Base-by-base conservation (phyloP, 345 rosid genomes). In the Kandelia obovata region DNA sequence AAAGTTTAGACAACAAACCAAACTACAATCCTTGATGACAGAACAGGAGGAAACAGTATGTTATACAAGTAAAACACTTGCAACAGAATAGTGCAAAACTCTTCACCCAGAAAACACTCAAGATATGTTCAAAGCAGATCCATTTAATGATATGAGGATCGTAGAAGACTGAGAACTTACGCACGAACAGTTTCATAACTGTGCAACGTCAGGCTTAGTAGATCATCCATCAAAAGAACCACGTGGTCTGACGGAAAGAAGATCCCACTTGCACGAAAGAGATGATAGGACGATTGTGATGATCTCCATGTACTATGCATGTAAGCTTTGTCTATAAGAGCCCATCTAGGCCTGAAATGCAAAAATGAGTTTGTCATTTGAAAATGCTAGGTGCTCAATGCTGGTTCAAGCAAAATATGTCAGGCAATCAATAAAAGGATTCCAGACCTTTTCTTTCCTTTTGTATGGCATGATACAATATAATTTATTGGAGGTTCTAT, bases 301-400 rank as follows among this genome's bases (percentile, higher is more conserved):
- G 99, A 86, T 67, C 97, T 88, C 99, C 99, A 95, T 46, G 96
- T 87, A 76, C 73, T 84, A 82, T 95, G 99, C 99, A 92, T 90
- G 83, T 88, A 89, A 64, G 96, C 90, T 78, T 88, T 91, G 82
- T 95, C 99, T 53, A 95, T 82, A 72, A 87, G 91, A 61, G 99
- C 97, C 99, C 99, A 95, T 77, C 96, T 81, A 71, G 99, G 99
- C 86, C 99, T 95, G 82, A 59, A 80, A 75, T 53, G 64, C 74
- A 72, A 66, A 28, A 77, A 65, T 53, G 52, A 31, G 71, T 73
- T 77, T 34, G 69, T 21, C 59, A 73, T 53, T 6, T 35, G 51
- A 23, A 28, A 43, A 37, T 37, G 21, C 49, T 57, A 63, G 57
- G 31, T 53, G 30, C 55, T 28, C 59, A 52, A 62, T 66, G 61